Evolutionary conservation across 2,329 filamentous ascomycete genomes (phyloP).

Genomic region (Phialophora verrucosa): DNA sequence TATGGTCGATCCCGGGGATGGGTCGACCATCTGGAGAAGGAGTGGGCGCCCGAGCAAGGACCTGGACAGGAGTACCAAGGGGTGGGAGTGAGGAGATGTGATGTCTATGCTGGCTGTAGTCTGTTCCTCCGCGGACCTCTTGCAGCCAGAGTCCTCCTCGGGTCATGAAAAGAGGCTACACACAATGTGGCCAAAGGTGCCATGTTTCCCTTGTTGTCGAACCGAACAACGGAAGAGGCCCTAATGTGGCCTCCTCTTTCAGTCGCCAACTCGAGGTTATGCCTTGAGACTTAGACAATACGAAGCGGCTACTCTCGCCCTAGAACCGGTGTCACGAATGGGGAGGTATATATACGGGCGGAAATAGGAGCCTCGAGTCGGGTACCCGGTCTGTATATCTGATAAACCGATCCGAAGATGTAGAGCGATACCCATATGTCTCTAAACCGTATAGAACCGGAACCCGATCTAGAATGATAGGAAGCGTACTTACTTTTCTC

Average conservation of each 20-base stretch:
- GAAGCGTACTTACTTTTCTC: no score
- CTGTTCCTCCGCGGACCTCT: neutral
- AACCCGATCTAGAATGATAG: no score
- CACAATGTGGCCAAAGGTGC: neutral
- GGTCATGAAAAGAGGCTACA: neutral
- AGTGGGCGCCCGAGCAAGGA: conserved; percentile 22
- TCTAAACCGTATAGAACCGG: no score
- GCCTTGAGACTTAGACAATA: no score
- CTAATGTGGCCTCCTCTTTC: neutral
- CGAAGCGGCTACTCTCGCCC: no score
- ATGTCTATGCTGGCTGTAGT: neutral
- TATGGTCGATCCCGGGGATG: conserved; percentile 31
- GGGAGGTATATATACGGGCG: neutral
- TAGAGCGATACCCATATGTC: no score
- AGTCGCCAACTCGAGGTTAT: no score
- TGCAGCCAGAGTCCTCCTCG: neutral
- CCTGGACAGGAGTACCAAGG: neutral
- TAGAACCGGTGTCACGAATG: neutral
- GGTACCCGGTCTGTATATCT: no score
- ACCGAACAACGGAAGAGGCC: neutral
- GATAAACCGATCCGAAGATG: no score
- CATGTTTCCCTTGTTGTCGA: neutral
- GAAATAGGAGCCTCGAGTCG: neutral
- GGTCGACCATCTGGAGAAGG: conserved; percentile 31
- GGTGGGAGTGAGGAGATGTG: neutral